Evolutionary conservation across 1,139 yeast species (phyloP), one percentile per base, ranked within the genome.

Genomic region (Yarrowia galli): DNA sequence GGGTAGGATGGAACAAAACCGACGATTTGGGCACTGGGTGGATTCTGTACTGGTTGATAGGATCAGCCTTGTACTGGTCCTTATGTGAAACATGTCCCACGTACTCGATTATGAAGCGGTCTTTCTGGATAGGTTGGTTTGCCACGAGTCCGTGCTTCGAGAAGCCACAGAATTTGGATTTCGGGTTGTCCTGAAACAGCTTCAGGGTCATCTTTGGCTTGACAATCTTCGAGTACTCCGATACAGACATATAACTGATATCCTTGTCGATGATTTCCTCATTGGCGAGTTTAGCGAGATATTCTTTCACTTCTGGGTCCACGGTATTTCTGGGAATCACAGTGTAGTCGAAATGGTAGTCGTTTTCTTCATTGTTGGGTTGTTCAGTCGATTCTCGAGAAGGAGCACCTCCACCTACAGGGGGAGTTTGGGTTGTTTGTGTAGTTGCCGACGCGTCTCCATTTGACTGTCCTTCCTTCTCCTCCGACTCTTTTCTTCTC

Each of bases 21-120:
- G 87, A 87, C 1, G 96, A 95, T 74, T 92, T 92, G 15, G 96
- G 88, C 20, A 92, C 87, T 0, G 97, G 97, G 85, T 92, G 86
- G n/a, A 84, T 77, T 70, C 87, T 79, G 76, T 92, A 93, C 75
- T 92, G 97, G 76, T 93, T 95, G 67, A 87, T 81, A 12, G 86
- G 82, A 72, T 91, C 91, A 9, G 78, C 75, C 42, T 85, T 82
- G 75, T 92, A 93, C 72, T 84, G 85, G 25, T 82, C 82, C 71
- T 87, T 87, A 65, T 85, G 81, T 72, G 87, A 89, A 7, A 92
- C 77, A 71, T 91, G 96, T 9, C 98, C 98, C 15, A 87, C 77
- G 71, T 87, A 84, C 73, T 91, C 95, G 43, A 85, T 81, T 3
- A 92, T 78, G 4, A 85, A 81, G 1, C 87, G 83, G 40, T 84